Base-by-base conservation (phyloP, 352 stramenopile genomes). In the Saprolegnia diclina region DNA sequence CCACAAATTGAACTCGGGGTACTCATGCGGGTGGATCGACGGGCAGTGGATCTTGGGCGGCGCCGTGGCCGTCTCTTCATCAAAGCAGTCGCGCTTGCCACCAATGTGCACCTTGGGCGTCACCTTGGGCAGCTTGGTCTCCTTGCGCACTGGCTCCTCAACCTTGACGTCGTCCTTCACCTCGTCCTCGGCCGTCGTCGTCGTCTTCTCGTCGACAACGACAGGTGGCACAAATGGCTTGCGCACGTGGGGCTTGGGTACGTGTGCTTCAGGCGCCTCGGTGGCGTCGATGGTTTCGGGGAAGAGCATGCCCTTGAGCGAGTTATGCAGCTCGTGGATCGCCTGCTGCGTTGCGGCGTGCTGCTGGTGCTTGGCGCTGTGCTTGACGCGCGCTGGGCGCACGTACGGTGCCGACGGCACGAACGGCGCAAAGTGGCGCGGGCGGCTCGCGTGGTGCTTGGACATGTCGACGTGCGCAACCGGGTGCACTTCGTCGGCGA, bases 1-100 rank as follows among this genome's bases (percentile, higher is more conserved):
- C 52, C 52, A 59, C 11, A 59, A 16, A 24, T 59, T 59, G 35
- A 59, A 59, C 35, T 59, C 52, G 35, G 52, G 35, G 52, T 59
- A 59, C n/a, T 59, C 52, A 9, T 59, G 52, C 24, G 52, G 52
- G 35, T 59, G 52, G 35, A 59, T 59, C 11, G 52, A 59, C 35
- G 52, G 52, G 35, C 52, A 59, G 35, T 59, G 52, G 35, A 59
- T 59, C 35, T 59, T 59, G 24, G 52, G 24, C 3, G 52, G 13
- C 13, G 24, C 52, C 16, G 24, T 35, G 19, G 24, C 24, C 3
- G 42, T 48, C 42, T 48, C 42, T n/a, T 48, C 42, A n/a, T 48
- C 42, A n/a, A 48, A 48, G 13, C 11, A 14, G 42, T 48, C 42
- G 3, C 42, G 42, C 11, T 42, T 14, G 13, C 52, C 52, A 59